Base-by-base conservation (phyloP, 345 rosid genomes). In the Euphorbia pulcherrima region DNA sequence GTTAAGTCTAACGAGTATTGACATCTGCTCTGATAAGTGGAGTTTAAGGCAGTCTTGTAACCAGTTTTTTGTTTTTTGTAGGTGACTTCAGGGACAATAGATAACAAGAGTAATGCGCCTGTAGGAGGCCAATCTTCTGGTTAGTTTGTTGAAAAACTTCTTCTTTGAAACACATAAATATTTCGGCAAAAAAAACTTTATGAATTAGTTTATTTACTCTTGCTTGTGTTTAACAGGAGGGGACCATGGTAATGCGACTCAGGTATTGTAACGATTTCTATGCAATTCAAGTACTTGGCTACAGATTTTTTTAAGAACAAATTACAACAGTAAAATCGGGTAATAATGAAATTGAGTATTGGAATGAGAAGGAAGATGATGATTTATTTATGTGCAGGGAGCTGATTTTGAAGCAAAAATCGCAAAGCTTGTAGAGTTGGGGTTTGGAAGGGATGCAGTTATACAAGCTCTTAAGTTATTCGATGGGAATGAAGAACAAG, bases 401-500 rank as follows among this genome's bases (percentile, higher is more conserved):
- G 68, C 92, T 60, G 96, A 91, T 20, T 94, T 88, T 67, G 97
- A 91, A 84, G 92, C 86, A 17, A 94, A 94, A 83, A 87, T 94
- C 24, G 83, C 86, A 41, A 94, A 88, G 84, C 99, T 94, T 47
- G 89, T 87, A 66, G 97, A 91, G 77, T 81, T 94, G 17, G 97
- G 99, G 0, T 94, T 94, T 66, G 68, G 80, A 35, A 88, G 97
- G 50, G 90, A 83, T n/a, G 88, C 89, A 51, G 99, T 86, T 48
- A 52, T 87, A 29, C 93, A 91, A 79, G 97, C 99, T 48, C 96
- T 94, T n/a, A 82, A 81, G 79, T 71, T 91, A 51, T 91, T 84
- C 67, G 69, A 86, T 26, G 97, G 93, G 61, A 91, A 89, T 57
- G 99, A 94, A 80, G 99, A 94, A 41, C 99, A 89, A 74, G 99